Base-by-base conservation (phyloP, 1,284 basidiomycete genomes). In the Tremellales sp. region DNA sequence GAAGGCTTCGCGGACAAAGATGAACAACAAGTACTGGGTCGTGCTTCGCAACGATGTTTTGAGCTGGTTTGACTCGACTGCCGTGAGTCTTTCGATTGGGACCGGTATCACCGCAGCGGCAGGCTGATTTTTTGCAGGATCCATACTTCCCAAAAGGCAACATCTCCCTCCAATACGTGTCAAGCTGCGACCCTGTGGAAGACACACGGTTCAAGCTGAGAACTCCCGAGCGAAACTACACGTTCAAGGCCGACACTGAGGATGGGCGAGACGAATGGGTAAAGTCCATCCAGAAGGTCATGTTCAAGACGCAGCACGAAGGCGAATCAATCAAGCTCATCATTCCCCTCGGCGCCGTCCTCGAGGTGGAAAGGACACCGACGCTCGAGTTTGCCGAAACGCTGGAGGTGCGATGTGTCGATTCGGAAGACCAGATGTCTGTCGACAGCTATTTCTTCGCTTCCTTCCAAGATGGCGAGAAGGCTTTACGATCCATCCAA, bases 141-240 rank as follows among this genome's bases (percentile, higher is more conserved):
- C 92, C 91, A 0, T 98, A 97, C 74, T 97, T 98, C 71, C 89
- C 93, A 6, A 87, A 92, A 58, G 94, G 92, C 21, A 92, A 96
- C 51, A 81, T 96, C 27, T 90, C 96, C 62, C 77, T 98, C 26
- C 87, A 92, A 55, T 96, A 97, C 70, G 87, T 89, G 2, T 86
- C 89, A 31, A 83, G 84, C 21, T 91, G 93, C 64, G 92, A 97
- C 53, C 75, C 86, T 1, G 68, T 80, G 12, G 80, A 81, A 17
- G 84, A 89, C 60, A 85, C 79, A 57, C 84, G 83, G 24, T 84
- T 93, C 63, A 83, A 85, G 42, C 69, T 93, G 11, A 79, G 87
- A 36, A 91, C 89, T 4, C 85, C 86, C 60, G 84, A 88, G 71
- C 85, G 84, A 72, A 81, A 79, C 27, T 80, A 91, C 43, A 74